These are phyloP conservation scores for Septoria petroselini DNA, from an alignment of 2,329 filamentous ascomycete genomes.

Conservation along the genomic window DNA sequence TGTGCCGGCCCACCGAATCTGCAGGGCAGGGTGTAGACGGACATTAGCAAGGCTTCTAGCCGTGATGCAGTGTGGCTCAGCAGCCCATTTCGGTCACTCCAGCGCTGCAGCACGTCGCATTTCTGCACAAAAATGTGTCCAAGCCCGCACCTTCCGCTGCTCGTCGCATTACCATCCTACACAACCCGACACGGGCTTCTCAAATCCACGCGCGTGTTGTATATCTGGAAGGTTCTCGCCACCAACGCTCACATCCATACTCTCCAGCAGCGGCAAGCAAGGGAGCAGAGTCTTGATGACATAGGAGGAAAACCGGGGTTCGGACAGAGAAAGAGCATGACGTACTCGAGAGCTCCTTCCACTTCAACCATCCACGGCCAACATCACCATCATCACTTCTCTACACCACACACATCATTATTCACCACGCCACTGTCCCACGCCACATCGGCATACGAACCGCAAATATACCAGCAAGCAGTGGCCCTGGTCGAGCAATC, in stretches of 20 bases:
- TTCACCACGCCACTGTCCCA: neutral
- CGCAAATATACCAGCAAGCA: slow-evolving; percentile 16
- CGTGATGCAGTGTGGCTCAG: too few relatives aligned
- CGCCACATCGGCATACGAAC: slow-evolving; percentile 1
- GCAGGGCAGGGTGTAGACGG: too few relatives aligned
- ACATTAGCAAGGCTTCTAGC: too few relatives aligned
- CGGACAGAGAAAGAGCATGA: slow-evolving; percentile 4
- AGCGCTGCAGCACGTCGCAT: too few relatives aligned
- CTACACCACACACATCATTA: neutral
- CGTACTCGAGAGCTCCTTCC: neutral
- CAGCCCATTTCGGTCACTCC: too few relatives aligned
- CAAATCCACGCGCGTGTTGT: neutral
- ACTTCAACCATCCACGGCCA: slow-evolving; percentile 1
- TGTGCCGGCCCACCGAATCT: too few relatives aligned
- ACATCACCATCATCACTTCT: neutral
- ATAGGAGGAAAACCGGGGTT: slow-evolving; percentile 5
- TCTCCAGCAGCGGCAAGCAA: too few relatives aligned
- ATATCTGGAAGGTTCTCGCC: slow-evolving; percentile 9
- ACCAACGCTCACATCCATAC: too few relatives aligned
- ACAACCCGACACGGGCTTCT: too few relatives aligned
- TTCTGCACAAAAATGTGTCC: neutral
- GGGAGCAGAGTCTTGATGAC: too few relatives aligned
- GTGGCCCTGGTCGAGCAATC: slow-evolving; percentile 15
- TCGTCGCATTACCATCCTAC: neutral
- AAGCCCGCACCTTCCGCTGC: neutral